Evolutionary conservation across 164 flowering plant genomes (phyloP).

Genomic region (Stephania cephalantha): DNA sequence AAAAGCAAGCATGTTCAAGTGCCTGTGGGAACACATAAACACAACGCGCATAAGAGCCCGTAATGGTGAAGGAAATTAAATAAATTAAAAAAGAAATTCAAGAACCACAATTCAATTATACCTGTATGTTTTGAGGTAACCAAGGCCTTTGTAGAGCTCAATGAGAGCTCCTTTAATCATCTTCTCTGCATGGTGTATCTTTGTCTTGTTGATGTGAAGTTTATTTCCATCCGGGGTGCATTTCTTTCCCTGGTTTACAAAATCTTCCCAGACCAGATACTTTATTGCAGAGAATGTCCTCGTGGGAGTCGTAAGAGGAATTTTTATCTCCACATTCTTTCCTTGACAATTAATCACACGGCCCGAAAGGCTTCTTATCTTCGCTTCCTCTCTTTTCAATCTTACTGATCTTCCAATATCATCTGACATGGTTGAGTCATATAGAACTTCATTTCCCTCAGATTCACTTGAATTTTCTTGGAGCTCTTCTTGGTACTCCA

Average conservation of each 20-base stretch:
- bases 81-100: too few species aligned
- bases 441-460: conserved; percentile 35
- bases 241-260: conserved; percentile 62
- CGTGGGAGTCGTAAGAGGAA: conserved; percentile 82
- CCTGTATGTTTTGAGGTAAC: conserved; percentile 85
- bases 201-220: conserved; percentile 61
- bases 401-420: conserved; percentile 41
- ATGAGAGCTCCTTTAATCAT: conserved; percentile 81
- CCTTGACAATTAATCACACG: conserved; percentile 59
- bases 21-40: conserved; percentile 38
- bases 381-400: conserved; percentile 42
- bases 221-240: conserved; percentile 46
- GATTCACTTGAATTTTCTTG: conserved; percentile 35
- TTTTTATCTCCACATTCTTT: conserved; percentile 59
- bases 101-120: conserved; percentile 13
- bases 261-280: conserved; percentile 71
- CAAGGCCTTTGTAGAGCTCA: conserved; percentile 85
- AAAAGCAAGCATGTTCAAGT: conserved; percentile 96
- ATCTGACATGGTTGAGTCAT: conserved; percentile 39
- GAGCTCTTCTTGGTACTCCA: conserved; percentile 42
- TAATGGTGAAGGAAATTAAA: too few species aligned
- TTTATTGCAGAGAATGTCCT: conserved; percentile 74
- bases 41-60: neutral
- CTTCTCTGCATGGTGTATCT: conserved; percentile 85
- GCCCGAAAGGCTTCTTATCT: conserved; percentile 42